Base-by-base conservation (phyloP, 306 rosid genomes). In the Malus orientalis region DNA sequence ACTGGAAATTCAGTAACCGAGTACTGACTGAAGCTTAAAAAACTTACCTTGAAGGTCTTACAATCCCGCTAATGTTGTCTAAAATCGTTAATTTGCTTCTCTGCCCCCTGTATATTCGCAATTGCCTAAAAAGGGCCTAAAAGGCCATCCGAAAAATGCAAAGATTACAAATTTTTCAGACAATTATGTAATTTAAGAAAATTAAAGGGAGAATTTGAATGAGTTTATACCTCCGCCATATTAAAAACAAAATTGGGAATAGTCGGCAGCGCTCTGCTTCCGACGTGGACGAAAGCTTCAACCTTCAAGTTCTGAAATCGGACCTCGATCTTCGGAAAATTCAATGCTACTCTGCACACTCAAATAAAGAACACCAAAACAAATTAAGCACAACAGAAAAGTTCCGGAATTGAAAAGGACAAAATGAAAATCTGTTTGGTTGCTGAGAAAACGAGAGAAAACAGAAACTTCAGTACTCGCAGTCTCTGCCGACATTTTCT, bases 201-300 rank as follows among this genome's bases (percentile, higher is more conserved):
- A 23, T 3, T 15, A 20, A 14, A 36, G 3, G 1, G 1, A 75
- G 32, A 70, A 61, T 29, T 12, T 22, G 64, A 69, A 8, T 27
- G 27, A 66, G 22, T 27, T 6, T 54, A 40, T 32, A 92, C 99
- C 99, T 96, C 99, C 8, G 87, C 53, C 98, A 96, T 88, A 62
- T 96, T 96, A 83, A 74, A 87, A 45, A 96, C 75, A 78, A 87
- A 96, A 85, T 96, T 96, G 40, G 99, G 91, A 89, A 96, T 96
- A 0, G 99, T 96, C 11, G 99, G 99, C 59, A 96, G 80, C 33
- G 99, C 99, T 85, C 99, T 89, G 84, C 97, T 96, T 82, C 99
- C 99, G 0, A 96, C 87, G 61, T 88, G 98, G 44, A 96, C 98
- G 74, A 79, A 96, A 58, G 99, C 86, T 80, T 96, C 97, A 6